Evolutionary conservation across 2,329 filamentous ascomycete genomes (phyloP).

Genomic region (Aspergillus ibericus): DNA sequence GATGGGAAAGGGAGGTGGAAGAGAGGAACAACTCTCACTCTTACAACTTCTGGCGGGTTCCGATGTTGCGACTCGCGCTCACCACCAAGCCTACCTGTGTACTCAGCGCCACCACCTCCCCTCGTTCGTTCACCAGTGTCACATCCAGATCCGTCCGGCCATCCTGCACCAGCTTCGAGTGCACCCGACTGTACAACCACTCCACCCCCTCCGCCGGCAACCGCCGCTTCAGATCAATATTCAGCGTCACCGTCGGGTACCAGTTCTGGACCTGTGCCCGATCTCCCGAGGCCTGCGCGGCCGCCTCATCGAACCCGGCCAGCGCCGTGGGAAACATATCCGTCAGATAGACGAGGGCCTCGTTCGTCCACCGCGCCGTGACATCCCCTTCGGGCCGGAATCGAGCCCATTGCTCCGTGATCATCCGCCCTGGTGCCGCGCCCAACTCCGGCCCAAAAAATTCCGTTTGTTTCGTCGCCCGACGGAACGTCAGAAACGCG

Average conservation of each 20-base stretch:
- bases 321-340: constrained; percentile 70
- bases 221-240: constrained; percentile 73
- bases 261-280: constrained; percentile 53
- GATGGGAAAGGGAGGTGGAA: not conserved
- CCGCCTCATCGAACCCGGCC: constrained; percentile 49
- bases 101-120: constrained; percentile 66
- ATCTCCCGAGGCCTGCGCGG: constrained; percentile 29
- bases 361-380: constrained; percentile 60
- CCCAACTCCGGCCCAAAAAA: constrained; percentile 44
- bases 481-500: constrained; percentile 42
- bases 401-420: constrained; percentile 67
- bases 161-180: constrained; percentile 66
- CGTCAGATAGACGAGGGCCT: constrained; percentile 62
- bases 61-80: constrained; percentile 62
- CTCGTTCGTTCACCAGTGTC: constrained; percentile 62
- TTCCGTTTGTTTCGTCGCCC: constrained; percentile 53
- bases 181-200: constrained; percentile 68
- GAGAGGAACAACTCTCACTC: too few relatives aligned
- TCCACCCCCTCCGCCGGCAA: constrained; percentile 68
- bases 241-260: constrained; percentile 75
- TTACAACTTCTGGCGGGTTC: constrained; percentile 41
- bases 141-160: constrained; percentile 76
- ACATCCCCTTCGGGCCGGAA: constrained; percentile 53
- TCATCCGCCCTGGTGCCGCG: constrained; percentile 14
- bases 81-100: constrained; percentile 68